These are phyloP conservation scores for Phytophthora brassicae DNA, from an alignment of 352 stramenopile genomes.

Conservation along the genomic window DNA sequence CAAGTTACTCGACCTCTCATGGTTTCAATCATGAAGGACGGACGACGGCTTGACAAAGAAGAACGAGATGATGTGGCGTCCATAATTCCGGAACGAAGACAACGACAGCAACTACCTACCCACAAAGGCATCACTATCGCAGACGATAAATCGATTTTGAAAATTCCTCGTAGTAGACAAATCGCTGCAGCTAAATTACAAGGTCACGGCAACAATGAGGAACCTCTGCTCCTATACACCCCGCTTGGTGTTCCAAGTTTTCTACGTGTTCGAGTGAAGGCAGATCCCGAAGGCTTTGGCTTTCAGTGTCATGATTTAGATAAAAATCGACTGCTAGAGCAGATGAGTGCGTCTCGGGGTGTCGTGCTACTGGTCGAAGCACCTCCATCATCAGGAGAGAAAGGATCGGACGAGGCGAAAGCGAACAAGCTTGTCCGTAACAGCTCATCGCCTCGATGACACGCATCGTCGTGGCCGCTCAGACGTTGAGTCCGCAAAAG, in stretches of 20 bases:
- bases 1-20: conserved; percentile 48
- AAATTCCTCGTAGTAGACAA: too few species aligned
- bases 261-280: conserved; percentile 22
- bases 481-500: conserved; percentile 25
- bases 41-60: conserved; percentile 38
- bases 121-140: not conserved
- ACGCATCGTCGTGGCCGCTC: conserved; percentile 39
- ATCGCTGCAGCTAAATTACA: not conserved
- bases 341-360: conserved; percentile 30
- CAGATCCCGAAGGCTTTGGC: conserved; percentile 32
- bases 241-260: conserved; percentile 29
- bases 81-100: conserved; percentile 21
- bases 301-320: conserved; percentile 27
- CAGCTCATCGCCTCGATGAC: conserved; percentile 43
- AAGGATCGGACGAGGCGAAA: conserved; percentile 26
- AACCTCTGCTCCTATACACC: conserved; percentile 32
- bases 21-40: conserved; percentile 51
- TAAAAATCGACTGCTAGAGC: conserved; percentile 28
- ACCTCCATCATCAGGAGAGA: conserved; percentile 15
- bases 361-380: conserved; percentile 45
- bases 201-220: not conserved
- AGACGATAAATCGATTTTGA: too few species aligned
- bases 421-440: conserved; percentile 34
- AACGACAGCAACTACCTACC: conserved; percentile 2
- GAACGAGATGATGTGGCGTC: conserved; percentile 32